Conservation (phyloP, 169 alveolate genomes). For the Plasmodium cynomolgi region DNA sequence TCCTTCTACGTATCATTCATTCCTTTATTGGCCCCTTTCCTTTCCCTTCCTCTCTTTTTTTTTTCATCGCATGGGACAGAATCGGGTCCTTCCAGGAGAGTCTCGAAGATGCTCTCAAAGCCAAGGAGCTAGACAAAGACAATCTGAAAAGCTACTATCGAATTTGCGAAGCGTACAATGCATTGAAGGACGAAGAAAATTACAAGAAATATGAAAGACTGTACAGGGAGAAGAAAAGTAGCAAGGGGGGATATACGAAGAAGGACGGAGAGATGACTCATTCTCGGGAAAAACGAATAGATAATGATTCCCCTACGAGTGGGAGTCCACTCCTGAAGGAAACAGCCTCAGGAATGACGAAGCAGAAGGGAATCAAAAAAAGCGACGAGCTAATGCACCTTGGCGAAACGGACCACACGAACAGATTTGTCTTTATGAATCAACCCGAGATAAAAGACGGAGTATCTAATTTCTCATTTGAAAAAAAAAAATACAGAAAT, state of each 20-base stretch:
- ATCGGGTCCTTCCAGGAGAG: constrained; percentile 43
- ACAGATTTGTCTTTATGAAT: constrained; percentile 17
- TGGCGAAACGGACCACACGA: constrained; percentile 17
- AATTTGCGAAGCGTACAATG: constrained; percentile 51
- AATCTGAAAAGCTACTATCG: constrained; percentile 54
- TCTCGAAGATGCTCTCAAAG: constrained; percentile 44
- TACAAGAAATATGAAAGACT: constrained; percentile 17
- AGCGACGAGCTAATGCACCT: constrained; percentile 33
- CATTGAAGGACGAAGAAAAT: constrained; percentile 34
- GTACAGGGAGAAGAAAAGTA: constrained; percentile 9
- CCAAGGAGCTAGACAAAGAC: constrained; percentile 32
- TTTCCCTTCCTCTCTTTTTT: background rate
- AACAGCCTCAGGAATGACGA: background rate
- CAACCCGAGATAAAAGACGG: background rate
- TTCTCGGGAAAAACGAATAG: background rate
- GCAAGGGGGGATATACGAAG: background rate
- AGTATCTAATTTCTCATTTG: constrained; percentile 6
- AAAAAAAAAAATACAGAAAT: constrained; percentile 24
- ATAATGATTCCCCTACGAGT: background rate
- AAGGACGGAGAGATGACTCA: background rate
- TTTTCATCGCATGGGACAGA: background rate
- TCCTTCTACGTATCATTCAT: background rate
- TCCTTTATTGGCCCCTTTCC: background rate
- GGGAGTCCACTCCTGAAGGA: background rate
- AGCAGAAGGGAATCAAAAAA: background rate